phyloP scores from a whole-genome alignment of 371 early-diverging fungal genomes.

The Mucor circinelloides region DNA sequence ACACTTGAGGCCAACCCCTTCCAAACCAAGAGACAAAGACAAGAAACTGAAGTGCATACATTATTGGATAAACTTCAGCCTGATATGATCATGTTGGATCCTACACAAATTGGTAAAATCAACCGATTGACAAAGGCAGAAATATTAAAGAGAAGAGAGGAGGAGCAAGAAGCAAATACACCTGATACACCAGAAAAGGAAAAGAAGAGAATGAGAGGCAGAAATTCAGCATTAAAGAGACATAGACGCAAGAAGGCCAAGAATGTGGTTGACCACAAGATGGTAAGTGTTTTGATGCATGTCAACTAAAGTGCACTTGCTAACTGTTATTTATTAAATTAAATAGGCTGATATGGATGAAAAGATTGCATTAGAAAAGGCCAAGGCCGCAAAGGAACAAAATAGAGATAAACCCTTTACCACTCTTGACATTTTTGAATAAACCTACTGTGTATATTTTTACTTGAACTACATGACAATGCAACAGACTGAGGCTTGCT shows the following conservation, averaged over 20 bases:
- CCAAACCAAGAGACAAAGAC: constrained; percentile 89
- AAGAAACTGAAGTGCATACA: constrained; percentile 90
- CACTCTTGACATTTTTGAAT: constrained; percentile 43
- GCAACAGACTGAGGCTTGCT: not conserved
- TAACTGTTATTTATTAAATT: not conserved
- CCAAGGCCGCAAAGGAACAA: constrained; percentile 25
- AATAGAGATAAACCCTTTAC: constrained; percentile 41
- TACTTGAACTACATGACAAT: not conserved
- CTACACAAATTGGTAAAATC: constrained; percentile 71
- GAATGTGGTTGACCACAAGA: constrained; percentile 76
- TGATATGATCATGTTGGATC: constrained; percentile 88
- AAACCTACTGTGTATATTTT: not conserved
- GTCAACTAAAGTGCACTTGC: not conserved
- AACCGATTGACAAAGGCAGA: constrained; percentile 50
- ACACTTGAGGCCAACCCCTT: constrained; percentile 94
- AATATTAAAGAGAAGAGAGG: constrained; percentile 41
- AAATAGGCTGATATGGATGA: constrained; percentile 28
- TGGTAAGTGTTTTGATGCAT: constrained; percentile 35
- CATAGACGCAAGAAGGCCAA: constrained; percentile 71
- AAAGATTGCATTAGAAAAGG: constrained; percentile 29
- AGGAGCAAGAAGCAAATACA: constrained; percentile 40
- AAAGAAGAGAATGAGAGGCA: constrained; percentile 74
- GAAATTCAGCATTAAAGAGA: constrained; percentile 76
- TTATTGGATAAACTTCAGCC: constrained; percentile 93
- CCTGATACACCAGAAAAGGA: constrained; percentile 50